A percentile compares a stretch with the other conserved stretches of the same genome.
These are phyloP conservation scores for Daldinia concentrica DNA, from an alignment of 495 filamentous ascomycete species.

Conservation along the genomic window DNA sequence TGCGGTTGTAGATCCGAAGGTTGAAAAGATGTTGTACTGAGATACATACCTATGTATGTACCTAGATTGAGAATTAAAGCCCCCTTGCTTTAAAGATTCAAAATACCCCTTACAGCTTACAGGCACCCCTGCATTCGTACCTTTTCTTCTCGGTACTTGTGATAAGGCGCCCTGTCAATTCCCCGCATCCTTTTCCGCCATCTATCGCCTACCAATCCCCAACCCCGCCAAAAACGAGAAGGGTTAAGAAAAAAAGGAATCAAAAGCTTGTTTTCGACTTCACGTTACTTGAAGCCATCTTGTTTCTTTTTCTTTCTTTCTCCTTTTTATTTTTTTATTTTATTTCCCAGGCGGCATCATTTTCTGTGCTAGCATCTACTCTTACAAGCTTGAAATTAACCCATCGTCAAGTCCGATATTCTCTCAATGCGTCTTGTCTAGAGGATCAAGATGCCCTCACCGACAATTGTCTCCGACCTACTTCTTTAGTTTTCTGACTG, in stretches of 20 bases:
- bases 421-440: neutral
- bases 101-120: neutral
- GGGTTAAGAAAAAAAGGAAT: neutral
- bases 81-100: neutral
- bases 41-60: too few relatives aligned
- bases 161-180: neutral
- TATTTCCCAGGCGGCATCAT: too few relatives aligned
- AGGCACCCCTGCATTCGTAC: neutral
- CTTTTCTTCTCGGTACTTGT: neutral
- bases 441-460: neutral
- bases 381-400: neutral
- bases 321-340: neutral
- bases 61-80: too few relatives aligned
- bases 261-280: neutral
- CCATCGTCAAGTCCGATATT: too few relatives aligned
- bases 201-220: neutral
- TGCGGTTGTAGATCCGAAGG: too few relatives aligned
- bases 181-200: neutral
- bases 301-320: neutral
- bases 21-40: too few relatives aligned
- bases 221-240: conserved; percentile 5
- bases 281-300: too few relatives aligned
- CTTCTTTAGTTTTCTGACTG: neutral
- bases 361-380: neutral
- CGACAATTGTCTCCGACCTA: neutral